These are phyloP conservation scores for Tylopilus sp. DNA, from an alignment of 768 basidiomycete genomes.

Conservation along the genomic window DNA sequence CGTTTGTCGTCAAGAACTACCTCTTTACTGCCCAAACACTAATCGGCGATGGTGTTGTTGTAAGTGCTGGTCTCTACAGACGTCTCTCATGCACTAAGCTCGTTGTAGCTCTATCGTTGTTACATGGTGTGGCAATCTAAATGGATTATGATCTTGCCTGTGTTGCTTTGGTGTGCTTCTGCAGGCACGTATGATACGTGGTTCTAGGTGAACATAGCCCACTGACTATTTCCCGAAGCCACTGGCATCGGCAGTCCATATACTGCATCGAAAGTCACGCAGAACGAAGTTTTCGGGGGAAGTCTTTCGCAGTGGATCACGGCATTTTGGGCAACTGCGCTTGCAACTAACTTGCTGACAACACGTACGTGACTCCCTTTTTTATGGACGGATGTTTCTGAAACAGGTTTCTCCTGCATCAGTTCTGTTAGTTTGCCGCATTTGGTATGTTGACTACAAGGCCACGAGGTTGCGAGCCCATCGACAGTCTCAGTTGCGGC, in stretches of 20 bases:
- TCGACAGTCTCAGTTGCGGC: not conserved
- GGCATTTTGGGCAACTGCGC: not conserved
- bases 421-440: not conserved
- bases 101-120: not conserved
- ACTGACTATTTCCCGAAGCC: not conserved
- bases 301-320: not conserved
- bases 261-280: not conserved
- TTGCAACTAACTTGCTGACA: not conserved
- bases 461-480: not conserved
- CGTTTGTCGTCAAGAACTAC: not conserved
- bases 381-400: not conserved
- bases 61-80: not conserved
- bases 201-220: not conserved
- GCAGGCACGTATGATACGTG: not conserved
- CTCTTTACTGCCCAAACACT: not conserved
- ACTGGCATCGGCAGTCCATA: not conserved
- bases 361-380: not conserved
- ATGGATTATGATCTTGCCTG: not conserved
- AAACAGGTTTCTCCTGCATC: not conserved
- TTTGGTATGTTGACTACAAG: not conserved
- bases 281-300: not conserved
- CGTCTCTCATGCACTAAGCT: not conserved
- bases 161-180: not conserved
- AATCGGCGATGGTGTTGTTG: not conserved
- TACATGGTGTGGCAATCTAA: not conserved